phyloP scores from a whole-genome alignment of 257 asterid genomes.

The Scutellaria barbata region DNA sequence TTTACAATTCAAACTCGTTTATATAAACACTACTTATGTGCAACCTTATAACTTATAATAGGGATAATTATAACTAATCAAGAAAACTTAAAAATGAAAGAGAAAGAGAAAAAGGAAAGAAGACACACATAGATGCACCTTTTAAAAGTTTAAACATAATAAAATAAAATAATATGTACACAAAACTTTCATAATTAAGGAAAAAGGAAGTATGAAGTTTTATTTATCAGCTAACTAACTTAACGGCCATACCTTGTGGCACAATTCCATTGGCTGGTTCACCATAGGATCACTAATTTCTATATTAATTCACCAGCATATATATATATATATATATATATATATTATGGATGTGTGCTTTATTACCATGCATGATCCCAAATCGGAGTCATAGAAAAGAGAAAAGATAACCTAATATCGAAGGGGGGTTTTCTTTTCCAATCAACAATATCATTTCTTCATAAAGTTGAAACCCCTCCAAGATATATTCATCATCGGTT shows the following conservation, averaged over 20 bases:
- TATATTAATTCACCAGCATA: background rate
- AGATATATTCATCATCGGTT: background rate
- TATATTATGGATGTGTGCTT: background rate
- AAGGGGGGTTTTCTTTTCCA: constrained; percentile 25
- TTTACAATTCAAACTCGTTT: no score
- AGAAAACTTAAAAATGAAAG: no score
- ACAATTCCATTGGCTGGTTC: constrained; percentile 20
- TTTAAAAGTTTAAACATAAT: no score
- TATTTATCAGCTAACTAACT: constrained; percentile 16
- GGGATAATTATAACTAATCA: no score
- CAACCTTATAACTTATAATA: no score
- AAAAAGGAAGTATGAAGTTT: background rate
- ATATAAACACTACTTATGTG: no score
- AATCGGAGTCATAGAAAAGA: background rate
- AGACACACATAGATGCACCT: no score
- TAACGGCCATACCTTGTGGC: constrained; percentile 7
- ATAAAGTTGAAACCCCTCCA: constrained; percentile 17
- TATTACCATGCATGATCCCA: background rate
- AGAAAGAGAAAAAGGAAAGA: no score
- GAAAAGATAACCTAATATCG: background rate
- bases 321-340: no score
- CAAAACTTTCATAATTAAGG: background rate
- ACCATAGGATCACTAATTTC: background rate
- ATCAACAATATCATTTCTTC: constrained; percentile 32
- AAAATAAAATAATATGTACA: no score